Conservation (phyloP, 768 basidiomycete genomes). For the Chlorophyllum brunneum region DNA sequence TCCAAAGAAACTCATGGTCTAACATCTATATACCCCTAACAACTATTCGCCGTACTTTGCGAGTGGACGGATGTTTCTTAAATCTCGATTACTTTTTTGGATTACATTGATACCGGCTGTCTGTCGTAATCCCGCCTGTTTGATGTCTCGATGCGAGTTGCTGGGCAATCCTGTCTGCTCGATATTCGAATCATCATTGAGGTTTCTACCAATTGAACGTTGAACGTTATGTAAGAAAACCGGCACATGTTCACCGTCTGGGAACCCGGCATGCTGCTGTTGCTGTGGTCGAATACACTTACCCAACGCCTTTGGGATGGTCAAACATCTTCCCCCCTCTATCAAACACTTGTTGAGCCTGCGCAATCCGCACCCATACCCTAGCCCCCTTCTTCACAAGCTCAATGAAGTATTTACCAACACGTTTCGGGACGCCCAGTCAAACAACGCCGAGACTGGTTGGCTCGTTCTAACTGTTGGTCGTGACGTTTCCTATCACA, state of each 20-base stretch:
- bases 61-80: conserved; percentile 1
- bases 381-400: conserved; percentile 49
- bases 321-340: conserved; percentile 51
- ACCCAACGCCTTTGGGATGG: conserved; percentile 25
- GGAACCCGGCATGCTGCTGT: not conserved
- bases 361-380: conserved; percentile 57
- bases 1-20: not conserved
- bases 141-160: not conserved
- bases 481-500: conserved; percentile 13
- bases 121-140: not conserved
- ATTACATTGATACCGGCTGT: conserved; percentile 9
- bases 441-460: conserved; percentile 63
- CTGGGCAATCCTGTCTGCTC: not conserved
- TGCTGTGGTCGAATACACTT: too few relatives aligned
- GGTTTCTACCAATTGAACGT: not conserved
- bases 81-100: conserved; percentile 4
- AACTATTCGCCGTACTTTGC: not conserved
- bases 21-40: conserved; percentile 5
- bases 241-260: not conserved
- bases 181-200: not conserved
- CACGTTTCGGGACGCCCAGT: conserved; percentile 64
- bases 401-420: conserved; percentile 54
- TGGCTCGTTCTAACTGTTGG: conserved; percentile 80
- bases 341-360: conserved; percentile 72
- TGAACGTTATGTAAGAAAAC: not conserved